A percentile compares a stretch with the other conserved stretches of the same genome.
These are phyloP conservation scores for Conticribra weissflogii DNA, from an alignment of 108 stramenopile genomes.

Conservation along the genomic window DNA sequence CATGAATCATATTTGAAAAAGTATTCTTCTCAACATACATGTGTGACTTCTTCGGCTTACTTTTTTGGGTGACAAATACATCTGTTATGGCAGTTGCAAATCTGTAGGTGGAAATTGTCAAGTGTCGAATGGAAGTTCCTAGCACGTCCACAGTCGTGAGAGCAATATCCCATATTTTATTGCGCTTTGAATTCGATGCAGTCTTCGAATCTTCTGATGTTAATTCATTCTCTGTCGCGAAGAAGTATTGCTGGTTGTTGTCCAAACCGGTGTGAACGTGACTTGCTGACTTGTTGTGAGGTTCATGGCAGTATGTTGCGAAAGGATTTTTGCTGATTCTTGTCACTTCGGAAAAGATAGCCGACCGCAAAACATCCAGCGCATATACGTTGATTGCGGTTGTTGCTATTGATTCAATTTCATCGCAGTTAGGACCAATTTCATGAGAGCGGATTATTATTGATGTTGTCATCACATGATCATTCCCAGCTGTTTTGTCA, in stretches of 20 bases:
- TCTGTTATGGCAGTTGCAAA: slow-evolving; percentile 15
- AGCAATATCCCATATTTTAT: background rate
- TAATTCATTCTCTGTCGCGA: too few relatives aligned
- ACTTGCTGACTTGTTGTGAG: too few relatives aligned
- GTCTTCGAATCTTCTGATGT: background rate
- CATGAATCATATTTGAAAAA: slow-evolving; percentile 4
- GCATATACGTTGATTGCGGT: too few relatives aligned
- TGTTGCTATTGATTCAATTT: too few relatives aligned
- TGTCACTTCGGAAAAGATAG: slow-evolving; percentile 7
- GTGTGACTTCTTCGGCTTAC: background rate
- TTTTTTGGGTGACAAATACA: too few relatives aligned
- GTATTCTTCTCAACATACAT: background rate
- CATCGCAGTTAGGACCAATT: too few relatives aligned
- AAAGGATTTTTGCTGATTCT: background rate
- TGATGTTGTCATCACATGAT: background rate
- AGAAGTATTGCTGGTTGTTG: too few relatives aligned
- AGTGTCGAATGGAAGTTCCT: slow-evolving; percentile 33
- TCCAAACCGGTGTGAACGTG: too few relatives aligned
- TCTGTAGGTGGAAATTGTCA: slow-evolving; percentile 11
- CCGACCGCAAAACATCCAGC: slow-evolving; percentile 8
- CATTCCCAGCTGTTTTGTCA: background rate
- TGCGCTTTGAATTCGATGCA: background rate
- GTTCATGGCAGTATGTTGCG: background rate
- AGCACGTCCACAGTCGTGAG: slow-evolving; percentile 28
- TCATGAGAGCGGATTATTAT: background rate